Evolutionary conservation across 805 yeast species (phyloP), one percentile per base, ranked within the genome.

Genomic region (Jamesozyma lodderae): DNA sequence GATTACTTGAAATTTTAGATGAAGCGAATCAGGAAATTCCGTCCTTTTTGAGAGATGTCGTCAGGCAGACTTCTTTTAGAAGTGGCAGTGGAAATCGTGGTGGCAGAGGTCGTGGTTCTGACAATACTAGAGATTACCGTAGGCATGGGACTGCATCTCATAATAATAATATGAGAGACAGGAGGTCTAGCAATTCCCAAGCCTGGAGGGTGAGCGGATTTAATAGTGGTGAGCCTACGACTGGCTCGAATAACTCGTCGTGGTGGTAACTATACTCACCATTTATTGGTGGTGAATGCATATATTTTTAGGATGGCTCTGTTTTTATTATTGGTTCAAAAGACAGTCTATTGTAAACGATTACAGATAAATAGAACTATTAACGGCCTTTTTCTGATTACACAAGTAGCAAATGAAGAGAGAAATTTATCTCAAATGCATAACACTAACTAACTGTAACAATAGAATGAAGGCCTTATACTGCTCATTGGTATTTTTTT

Each of bases 21-120:
- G 98, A 90, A 68, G 95, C 97, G 42, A 88, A 90, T 71, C 98
- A 90, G 71, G 96, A 88, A 64, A 82, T 88, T 47, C 98, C 98
- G 46, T 74, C 73, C 43, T 92, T 90, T 72, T 75, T 90, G 63
- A 74, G 72, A 50, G 73, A 79, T 45, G 75, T 84, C 50, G 69
- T 82, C 41, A 80, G 92, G 69, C 96, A 86, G 68, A 64, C 71
- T 40, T 63, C 76, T 71, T 43, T n/a, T 14, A 67, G 78, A 46
- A 67, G 78, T 47, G 68, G 76, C 33, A 53, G 68, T 39, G 67
- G 73, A 36, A 59, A 63, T 27, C 32, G 41, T 14, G 55, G 63
- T 28, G 20, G 16, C 10, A 14, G 31, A 25, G 57, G 59, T 26
- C 63, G 69, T 43, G 57, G 62, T 45, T 60, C 67, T 44, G 50